A percentile compares a stretch with the other conserved stretches of the same genome.
Conservation (phyloP, 257 asterid genomes). For the Nicotiana noctiflora region DNA sequence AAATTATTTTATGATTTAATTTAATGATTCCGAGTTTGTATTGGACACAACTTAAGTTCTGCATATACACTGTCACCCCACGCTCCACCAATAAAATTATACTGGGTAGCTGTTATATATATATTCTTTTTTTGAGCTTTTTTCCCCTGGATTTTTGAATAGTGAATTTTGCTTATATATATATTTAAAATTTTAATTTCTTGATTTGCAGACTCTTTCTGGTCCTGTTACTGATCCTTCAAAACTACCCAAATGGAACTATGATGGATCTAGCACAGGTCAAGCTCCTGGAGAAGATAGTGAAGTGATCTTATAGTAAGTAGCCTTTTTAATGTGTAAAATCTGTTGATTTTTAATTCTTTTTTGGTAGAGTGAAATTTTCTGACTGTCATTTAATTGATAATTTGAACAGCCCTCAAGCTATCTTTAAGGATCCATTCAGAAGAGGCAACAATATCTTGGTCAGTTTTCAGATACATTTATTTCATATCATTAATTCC, state of each 20-base stretch:
- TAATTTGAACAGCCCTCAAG: slow-evolving; percentile 65
- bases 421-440: slow-evolving; percentile 87
- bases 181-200: neutral
- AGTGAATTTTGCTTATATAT: neutral
- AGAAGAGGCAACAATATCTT: slow-evolving; percentile 76
- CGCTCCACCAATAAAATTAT: too few relatives aligned
- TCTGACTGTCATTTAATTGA: neutral
- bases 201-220: slow-evolving; percentile 51
- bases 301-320: slow-evolving; percentile 90
- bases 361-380: neutral
- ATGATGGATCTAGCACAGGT: slow-evolving; percentile 90
- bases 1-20: neutral
- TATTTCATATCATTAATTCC: neutral
- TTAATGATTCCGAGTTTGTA: neutral
- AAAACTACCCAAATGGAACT: slow-evolving; percentile 89
- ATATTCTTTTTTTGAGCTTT: neutral
- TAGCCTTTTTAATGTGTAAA: neutral
- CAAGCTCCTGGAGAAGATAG: slow-evolving; percentile 97
- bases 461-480: slow-evolving; percentile 29
- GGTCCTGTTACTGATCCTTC: slow-evolving; percentile 62
- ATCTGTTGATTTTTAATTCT: neutral
- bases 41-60: too few relatives aligned
- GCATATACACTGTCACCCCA: too few relatives aligned
- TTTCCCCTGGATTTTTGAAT: neutral
- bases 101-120: too few relatives aligned